These are phyloP conservation scores for Cymbopogon flexuosus DNA, from an alignment of 202 grass and related monocot species.

Conservation along the genomic window DNA sequence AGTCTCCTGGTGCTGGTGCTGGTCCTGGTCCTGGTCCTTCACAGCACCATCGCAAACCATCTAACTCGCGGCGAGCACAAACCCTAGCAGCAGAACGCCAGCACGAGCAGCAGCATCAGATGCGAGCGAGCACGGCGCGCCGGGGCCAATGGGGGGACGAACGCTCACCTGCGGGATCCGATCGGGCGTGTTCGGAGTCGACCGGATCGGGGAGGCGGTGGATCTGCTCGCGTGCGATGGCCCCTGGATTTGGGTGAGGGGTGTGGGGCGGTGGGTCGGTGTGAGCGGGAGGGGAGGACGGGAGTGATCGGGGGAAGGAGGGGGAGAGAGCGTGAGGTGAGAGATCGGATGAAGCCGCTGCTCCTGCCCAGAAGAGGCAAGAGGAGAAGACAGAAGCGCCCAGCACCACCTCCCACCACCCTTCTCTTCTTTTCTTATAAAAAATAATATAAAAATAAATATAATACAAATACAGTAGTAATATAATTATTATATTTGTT, in stretches of 20 bases:
- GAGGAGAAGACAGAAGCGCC: conserved; percentile 20
- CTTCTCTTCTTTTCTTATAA: not conserved
- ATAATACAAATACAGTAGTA: too few relatives aligned
- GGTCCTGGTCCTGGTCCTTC: conserved; percentile 52
- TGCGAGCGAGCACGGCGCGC: not conserved
- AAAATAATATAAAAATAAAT: not conserved
- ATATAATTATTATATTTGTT: not conserved
- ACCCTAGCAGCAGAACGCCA: not conserved
- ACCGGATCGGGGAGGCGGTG: conserved; percentile 6
- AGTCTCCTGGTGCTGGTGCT: conserved; percentile 29
- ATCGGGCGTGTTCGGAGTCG: conserved; percentile 17
- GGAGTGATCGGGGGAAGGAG: too few relatives aligned
- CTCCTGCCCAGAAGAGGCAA: not conserved
- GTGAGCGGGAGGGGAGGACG: too few relatives aligned
- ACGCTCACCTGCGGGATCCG: conserved; percentile 43
- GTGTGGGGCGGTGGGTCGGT: not conserved
- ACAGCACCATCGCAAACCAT: conserved; percentile 76
- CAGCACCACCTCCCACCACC: not conserved
- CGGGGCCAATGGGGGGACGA: conserved; percentile 10
- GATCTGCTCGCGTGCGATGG: conserved; percentile 11
- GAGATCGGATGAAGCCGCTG: conserved; percentile 24
- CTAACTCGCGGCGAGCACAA: conserved; percentile 7
- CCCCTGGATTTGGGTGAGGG: not conserved
- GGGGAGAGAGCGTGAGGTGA: too few relatives aligned
- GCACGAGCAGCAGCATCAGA: conserved; percentile 19